Percentiles rank a stretch among this genome's conserved stretches.
Evolutionary conservation across 306 rosid species (phyloP).

Genomic region (Cicer bijugum): DNA sequence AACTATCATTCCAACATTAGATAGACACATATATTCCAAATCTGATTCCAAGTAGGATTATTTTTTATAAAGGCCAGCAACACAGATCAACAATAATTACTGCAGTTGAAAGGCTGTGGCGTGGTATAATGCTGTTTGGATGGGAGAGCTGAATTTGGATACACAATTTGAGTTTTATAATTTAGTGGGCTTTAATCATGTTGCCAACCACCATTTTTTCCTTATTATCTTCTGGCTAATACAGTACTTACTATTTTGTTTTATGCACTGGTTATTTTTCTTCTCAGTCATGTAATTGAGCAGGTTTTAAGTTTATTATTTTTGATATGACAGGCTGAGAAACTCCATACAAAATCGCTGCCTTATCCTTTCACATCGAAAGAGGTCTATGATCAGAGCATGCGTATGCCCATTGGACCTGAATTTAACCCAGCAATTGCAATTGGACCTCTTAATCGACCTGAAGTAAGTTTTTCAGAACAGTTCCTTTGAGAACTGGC

Average conservation of each 20-base stretch:
- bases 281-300: constrained; percentile 18
- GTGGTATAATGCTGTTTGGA: background rate
- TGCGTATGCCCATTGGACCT: constrained; percentile 92
- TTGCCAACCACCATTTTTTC: constrained; percentile 14
- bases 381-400: constrained; percentile 80
- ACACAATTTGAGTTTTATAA: background rate
- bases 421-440: constrained; percentile 84
- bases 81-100: background rate
- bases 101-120: background rate
- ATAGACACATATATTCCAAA: background rate
- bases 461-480: constrained; percentile 68
- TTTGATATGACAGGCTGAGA: constrained; percentile 77
- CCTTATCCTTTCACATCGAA: constrained; percentile 84
- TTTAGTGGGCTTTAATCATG: constrained; percentile 23
- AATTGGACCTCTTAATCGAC: constrained; percentile 75
- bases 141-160: background rate
- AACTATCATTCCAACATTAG: background rate
- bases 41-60: background rate
- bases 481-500: constrained; percentile 31
- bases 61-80: background rate
- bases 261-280: background rate
- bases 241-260: background rate
- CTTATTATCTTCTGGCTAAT: background rate
- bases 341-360: constrained; percentile 69
- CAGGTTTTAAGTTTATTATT: constrained; percentile 35